Evolutionary conservation across 2,329 filamentous ascomycete species (phyloP).

Genomic region (Ceratocystis harringtonii): DNA sequence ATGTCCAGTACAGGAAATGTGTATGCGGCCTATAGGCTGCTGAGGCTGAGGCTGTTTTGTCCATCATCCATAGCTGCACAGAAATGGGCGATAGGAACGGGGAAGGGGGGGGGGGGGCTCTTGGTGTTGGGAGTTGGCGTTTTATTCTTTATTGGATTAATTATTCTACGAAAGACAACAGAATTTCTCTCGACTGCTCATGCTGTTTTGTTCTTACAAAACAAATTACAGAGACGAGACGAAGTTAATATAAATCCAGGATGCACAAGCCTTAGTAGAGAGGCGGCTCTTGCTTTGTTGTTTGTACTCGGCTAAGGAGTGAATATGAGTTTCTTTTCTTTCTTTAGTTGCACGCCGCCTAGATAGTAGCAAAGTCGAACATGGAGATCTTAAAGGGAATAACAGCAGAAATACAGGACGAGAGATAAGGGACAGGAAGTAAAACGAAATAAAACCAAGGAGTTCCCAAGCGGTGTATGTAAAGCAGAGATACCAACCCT

Average conservation of each 20-base stretch:
- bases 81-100: neutral
- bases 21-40: conserved; percentile 50
- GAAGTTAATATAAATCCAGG: too few species aligned
- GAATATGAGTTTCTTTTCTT: neutral
- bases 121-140: neutral
- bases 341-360: neutral
- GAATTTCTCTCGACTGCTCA: too few species aligned
- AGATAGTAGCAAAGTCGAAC: neutral
- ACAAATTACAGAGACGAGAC: too few species aligned
- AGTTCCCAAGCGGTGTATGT: neutral
- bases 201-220: too few species aligned
- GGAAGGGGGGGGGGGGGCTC: neutral
- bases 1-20: conserved; percentile 38
- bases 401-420: too few species aligned
- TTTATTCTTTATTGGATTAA: too few species aligned
- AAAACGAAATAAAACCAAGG: too few species aligned
- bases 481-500: neutral
- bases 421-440: too few species aligned
- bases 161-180: too few species aligned
- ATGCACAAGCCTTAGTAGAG: too few species aligned
- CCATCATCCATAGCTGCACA: neutral
- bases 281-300: too few species aligned
- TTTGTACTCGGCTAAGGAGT: neutral
- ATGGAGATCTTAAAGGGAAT: too few species aligned
- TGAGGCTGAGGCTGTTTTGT: conserved; percentile 33